These are phyloP conservation scores for Inga laurina DNA, from an alignment of 306 rosid species.

Conservation along the genomic window DNA sequence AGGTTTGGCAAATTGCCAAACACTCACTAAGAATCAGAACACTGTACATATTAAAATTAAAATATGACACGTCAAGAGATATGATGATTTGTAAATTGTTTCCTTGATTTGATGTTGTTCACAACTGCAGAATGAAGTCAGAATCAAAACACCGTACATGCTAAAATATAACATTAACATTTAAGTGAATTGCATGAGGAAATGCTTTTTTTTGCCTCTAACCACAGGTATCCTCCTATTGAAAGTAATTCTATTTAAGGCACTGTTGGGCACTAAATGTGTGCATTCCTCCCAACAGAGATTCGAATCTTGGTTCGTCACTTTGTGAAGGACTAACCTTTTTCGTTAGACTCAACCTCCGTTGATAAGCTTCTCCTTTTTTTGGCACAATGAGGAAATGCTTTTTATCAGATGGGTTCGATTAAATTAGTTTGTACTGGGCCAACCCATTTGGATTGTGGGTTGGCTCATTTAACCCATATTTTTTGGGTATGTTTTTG, in stretches of 20 bases:
- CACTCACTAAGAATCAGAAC: background rate
- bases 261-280: no score
- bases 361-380: no score
- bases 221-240: no score
- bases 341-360: no score
- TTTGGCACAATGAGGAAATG: no score
- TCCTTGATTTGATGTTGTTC: background rate
- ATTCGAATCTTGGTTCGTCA: no score
- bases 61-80: background rate
- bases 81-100: no score
- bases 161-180: no score
- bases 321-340: accelerated
- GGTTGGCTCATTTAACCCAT: background rate
- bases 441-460: background rate
- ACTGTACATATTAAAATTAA: background rate
- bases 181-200: background rate
- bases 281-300: accelerated
- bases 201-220: no score
- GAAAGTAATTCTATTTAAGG: no score
- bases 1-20: no score
- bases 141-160: background rate
- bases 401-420: background rate
- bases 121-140: background rate
- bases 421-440: background rate
- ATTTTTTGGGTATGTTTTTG: no score